phyloP scores from a whole-genome alignment of 371 early-diverging fungal species.

The Nosema bombycis region DNA sequence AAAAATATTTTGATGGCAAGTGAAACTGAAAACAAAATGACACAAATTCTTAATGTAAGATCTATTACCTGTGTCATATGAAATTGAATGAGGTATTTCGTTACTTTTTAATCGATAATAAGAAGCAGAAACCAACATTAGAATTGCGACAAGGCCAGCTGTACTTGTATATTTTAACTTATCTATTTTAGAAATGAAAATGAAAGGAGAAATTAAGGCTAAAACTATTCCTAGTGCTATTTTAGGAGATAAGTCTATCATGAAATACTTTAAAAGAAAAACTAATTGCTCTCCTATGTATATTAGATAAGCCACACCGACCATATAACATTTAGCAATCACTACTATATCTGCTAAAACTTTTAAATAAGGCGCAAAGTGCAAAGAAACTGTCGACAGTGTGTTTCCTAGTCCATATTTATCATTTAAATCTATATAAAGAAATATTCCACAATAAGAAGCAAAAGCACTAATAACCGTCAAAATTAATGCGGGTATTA shows the following conservation, averaged over 20 bases:
- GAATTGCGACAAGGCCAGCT: slow-evolving; percentile 39
- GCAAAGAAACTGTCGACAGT: slow-evolving; percentile 22
- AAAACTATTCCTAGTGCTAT: slow-evolving; percentile 6
- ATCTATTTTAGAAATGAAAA: slow-evolving; percentile 28
- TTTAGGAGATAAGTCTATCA: not conserved
- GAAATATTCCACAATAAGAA: slow-evolving; percentile 35
- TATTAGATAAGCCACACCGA: slow-evolving; percentile 33
- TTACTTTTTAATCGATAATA: slow-evolving; percentile 3
- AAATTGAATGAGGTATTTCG: not conserved
- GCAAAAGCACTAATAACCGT: slow-evolving; percentile 26
- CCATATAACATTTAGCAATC: slow-evolving; percentile 43
- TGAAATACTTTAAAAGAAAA: slow-evolving; percentile 6
- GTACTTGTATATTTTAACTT: slow-evolving; percentile 34
- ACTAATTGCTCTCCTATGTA: slow-evolving; percentile 21
- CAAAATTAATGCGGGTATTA: slow-evolving; percentile 13
- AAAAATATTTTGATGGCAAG: slow-evolving; percentile 57
- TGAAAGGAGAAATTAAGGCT: slow-evolving; percentile 32
- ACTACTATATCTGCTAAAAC: slow-evolving; percentile 30
- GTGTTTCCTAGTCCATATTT: slow-evolving; percentile 33
- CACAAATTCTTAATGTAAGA: slow-evolving; percentile 27
- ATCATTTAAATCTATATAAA: slow-evolving; percentile 43
- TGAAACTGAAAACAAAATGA: slow-evolving; percentile 50
- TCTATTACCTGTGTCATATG: not conserved
- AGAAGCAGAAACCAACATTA: slow-evolving; percentile 24
- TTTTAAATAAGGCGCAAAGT: slow-evolving; percentile 28